These are phyloP conservation scores for Fistulifera solaris DNA, from an alignment of 108 stramenopile species.

Conservation along the genomic window DNA sequence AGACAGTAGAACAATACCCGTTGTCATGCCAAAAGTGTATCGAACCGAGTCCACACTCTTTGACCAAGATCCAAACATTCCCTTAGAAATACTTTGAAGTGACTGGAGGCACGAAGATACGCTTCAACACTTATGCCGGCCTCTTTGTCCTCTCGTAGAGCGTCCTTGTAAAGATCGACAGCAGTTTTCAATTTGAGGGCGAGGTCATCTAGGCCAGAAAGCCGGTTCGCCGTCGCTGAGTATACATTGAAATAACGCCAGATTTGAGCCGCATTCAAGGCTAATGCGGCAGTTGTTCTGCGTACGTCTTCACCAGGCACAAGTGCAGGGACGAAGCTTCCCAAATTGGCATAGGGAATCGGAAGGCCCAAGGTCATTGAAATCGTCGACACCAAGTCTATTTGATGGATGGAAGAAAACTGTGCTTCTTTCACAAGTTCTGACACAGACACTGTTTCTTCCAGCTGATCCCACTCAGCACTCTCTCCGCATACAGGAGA, in stretches of 20 bases:
- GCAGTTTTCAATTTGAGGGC: constrained; percentile 49
- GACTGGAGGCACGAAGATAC: constrained; percentile 52
- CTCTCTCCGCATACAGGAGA: constrained; percentile 51
- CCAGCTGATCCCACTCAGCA: constrained; percentile 3
- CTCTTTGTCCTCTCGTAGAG: constrained; percentile 15
- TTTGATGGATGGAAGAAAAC: constrained; percentile 64
- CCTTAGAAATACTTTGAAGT: constrained; percentile 63
- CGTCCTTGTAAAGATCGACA: constrained; percentile 25
- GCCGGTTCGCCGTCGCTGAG: constrained; percentile 48
- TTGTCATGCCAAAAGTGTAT: constrained; percentile 63
- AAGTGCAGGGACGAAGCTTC: constrained; percentile 77
- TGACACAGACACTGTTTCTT: neutral
- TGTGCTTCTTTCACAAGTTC: constrained; percentile 15
- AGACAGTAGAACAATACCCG: constrained; percentile 40
- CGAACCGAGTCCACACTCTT: constrained; percentile 80
- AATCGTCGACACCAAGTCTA: constrained; percentile 94
- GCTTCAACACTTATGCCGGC: constrained; percentile 37
- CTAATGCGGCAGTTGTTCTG: constrained; percentile 50
- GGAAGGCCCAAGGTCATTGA: constrained; percentile 83
- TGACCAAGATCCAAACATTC: constrained; percentile 71
- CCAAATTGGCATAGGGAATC: constrained; percentile 92
- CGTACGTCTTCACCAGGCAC: constrained; percentile 31
- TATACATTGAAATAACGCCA: constrained; percentile 75
- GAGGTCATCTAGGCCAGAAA: constrained; percentile 54
- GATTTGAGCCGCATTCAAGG: constrained; percentile 82